Percentiles rank a stretch among this genome's conserved stretches.
These are phyloP conservation scores for Thermoascus crustaceus DNA, from an alignment of 2,329 filamentous ascomycete species.

Conservation along the genomic window DNA sequence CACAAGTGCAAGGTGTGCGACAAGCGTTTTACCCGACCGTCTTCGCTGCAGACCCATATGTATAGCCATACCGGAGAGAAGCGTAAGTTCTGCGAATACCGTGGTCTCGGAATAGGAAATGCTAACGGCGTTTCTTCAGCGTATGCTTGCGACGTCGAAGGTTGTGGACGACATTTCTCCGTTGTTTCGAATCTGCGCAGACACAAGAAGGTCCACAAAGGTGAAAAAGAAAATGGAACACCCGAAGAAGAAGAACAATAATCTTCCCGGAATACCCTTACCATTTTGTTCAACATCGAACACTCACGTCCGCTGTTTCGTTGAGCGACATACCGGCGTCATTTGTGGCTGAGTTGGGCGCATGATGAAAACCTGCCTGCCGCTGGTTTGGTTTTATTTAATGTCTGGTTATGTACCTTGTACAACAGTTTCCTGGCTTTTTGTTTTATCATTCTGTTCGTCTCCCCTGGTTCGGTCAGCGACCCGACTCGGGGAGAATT, in stretches of 20 bases:
- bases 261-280: constrained; percentile 3
- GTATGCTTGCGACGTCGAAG: constrained; percentile 88
- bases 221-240: constrained; percentile 37
- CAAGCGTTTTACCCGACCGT: constrained; percentile 91
- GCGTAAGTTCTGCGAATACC: constrained; percentile 55
- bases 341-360: constrained; percentile 6
- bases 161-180: constrained; percentile 91
- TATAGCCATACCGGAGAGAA: constrained; percentile 98
- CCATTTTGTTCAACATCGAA: constrained; percentile 3
- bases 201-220: constrained; percentile 93
- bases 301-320: constrained; percentile 2
- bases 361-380: constrained; percentile 11
- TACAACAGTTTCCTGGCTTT: constrained; percentile 13
- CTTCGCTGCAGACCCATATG: constrained; percentile 94
- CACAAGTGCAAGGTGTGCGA: constrained; percentile 99
- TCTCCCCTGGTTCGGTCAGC: constrained; percentile 14
- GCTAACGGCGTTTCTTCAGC: constrained; percentile 45
- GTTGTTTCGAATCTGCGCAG: constrained; percentile 92
- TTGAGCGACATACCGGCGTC: constrained; percentile 8
- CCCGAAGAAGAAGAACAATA: constrained; percentile 35
- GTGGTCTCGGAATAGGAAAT: not conserved
- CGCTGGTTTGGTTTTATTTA: constrained; percentile 8
- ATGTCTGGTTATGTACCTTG: constrained; percentile 4
- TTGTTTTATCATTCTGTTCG: constrained; percentile 16
- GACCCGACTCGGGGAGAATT: constrained; percentile 16